phyloP scores from a whole-genome alignment of 805 yeast species.

The Cyberlindnera amylophila region DNA sequence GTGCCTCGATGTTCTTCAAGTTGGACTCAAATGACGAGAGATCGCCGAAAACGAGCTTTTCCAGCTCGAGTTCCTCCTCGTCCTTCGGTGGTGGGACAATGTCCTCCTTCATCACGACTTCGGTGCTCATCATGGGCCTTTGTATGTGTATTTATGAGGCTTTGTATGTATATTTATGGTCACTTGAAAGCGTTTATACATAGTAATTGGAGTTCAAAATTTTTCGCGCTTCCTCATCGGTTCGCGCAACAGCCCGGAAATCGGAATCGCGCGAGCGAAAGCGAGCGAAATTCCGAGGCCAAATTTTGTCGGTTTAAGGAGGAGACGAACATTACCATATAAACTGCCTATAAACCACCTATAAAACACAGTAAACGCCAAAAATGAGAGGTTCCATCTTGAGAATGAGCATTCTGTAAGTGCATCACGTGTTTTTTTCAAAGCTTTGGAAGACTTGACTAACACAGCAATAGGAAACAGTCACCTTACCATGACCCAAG shows the following conservation, averaged over 20 bases:
- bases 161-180: too few species aligned
- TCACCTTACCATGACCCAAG: slow-evolving; percentile 56
- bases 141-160: too few species aligned
- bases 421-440: neutral
- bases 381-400: slow-evolving; percentile 12
- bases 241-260: slow-evolving; percentile 8
- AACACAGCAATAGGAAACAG: slow-evolving; percentile 24
- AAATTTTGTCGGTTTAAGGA: slow-evolving; percentile 4
- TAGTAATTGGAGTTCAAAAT: slow-evolving; percentile 2
- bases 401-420: slow-evolving; percentile 7
- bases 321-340: neutral
- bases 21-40: slow-evolving; percentile 64
- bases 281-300: slow-evolving; percentile 7
- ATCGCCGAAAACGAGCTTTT: slow-evolving; percentile 89
- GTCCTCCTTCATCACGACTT: slow-evolving; percentile 12
- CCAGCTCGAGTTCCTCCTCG: slow-evolving; percentile 75
- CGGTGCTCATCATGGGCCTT: slow-evolving; percentile 2
- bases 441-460: slow-evolving; percentile 2
- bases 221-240: slow-evolving; percentile 11
- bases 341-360: too few species aligned
- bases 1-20: slow-evolving; percentile 56
- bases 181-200: neutral
- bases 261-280: neutral
- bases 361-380: too few species aligned
- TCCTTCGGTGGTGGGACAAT: slow-evolving; percentile 60